Evolutionary conservation across 2,329 filamentous ascomycete genomes (phyloP).

Genomic region (Fusarium subglutinans): DNA sequence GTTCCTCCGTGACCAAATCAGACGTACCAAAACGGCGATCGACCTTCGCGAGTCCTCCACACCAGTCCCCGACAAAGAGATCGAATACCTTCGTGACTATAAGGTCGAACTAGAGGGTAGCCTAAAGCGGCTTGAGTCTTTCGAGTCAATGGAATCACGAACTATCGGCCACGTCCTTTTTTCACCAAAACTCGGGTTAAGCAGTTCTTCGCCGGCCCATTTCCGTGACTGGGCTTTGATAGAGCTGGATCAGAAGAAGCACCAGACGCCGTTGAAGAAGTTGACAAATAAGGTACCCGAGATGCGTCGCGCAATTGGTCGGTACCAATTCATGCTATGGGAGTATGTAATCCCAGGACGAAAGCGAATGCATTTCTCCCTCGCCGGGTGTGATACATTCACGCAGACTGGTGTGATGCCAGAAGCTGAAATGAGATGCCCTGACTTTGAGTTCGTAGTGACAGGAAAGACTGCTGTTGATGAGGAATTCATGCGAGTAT

Average conservation of each 20-base stretch:
- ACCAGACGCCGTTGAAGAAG: not conserved
- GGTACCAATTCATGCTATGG: not conserved
- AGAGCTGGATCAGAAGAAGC: not conserved
- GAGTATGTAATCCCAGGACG: not conserved
- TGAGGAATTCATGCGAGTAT: not conserved
- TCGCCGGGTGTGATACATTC: rapidly evolving
- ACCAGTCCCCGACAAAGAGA: rapidly evolving
- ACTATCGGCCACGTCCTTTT: not conserved
- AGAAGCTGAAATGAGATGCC: not conserved
- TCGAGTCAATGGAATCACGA: not conserved
- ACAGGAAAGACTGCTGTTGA: not conserved
- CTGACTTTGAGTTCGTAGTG: rapidly evolving
- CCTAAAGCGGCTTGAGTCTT: rapidly evolving
- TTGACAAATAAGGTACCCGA: not conserved
- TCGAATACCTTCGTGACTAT: rapidly evolving
- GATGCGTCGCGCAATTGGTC: too few species aligned
- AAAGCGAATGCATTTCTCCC: not conserved
- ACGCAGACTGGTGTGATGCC: not conserved
- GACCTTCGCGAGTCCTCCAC: rapidly evolving
- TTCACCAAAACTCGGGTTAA: not conserved
- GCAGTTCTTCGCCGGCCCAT: not conserved
- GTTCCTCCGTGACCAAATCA: rapidly evolving
- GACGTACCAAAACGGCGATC: rapidly evolving
- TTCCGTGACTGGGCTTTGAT: not conserved
- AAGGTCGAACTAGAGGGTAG: rapidly evolving